phyloP scores from a whole-genome alignment of 306 rosid species.

The Corylus avellana region DNA sequence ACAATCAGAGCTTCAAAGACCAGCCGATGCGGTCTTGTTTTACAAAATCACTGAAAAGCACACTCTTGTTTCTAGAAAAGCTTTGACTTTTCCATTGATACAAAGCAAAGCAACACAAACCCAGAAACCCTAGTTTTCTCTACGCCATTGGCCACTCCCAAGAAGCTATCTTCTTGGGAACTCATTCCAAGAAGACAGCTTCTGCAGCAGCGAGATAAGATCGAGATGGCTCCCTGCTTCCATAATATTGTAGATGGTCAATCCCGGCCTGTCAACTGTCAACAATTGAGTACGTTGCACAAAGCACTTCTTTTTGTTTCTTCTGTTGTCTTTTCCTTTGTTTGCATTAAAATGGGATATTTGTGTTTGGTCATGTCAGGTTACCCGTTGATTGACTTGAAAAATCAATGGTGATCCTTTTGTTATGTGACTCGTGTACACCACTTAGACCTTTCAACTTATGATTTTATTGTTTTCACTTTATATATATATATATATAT shows the following conservation, averaged over 20 bases:
- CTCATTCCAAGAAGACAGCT: neutral
- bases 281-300: neutral
- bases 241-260: neutral
- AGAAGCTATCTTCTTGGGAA: neutral
- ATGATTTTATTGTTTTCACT: no score
- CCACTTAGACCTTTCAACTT: no score
- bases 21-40: no score
- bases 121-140: neutral
- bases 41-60: no score
- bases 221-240: neutral
- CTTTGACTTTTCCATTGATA: no score
- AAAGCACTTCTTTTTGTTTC: neutral
- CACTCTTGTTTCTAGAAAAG: no score
- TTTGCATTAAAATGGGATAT: no score
- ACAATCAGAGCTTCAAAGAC: no score
- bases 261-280: slow-evolving; percentile 10
- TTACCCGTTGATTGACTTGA: neutral
- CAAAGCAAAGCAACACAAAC: no score
- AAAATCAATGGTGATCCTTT: no score
- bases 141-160: neutral
- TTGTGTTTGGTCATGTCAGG: neutral
- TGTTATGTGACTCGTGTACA: no score
- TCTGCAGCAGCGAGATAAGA: neutral
- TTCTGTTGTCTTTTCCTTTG: neutral
- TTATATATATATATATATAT: no score